Conservation (phyloP, 2,329 filamentous ascomycete species). For the Sclerotinia spermophila region DNA sequence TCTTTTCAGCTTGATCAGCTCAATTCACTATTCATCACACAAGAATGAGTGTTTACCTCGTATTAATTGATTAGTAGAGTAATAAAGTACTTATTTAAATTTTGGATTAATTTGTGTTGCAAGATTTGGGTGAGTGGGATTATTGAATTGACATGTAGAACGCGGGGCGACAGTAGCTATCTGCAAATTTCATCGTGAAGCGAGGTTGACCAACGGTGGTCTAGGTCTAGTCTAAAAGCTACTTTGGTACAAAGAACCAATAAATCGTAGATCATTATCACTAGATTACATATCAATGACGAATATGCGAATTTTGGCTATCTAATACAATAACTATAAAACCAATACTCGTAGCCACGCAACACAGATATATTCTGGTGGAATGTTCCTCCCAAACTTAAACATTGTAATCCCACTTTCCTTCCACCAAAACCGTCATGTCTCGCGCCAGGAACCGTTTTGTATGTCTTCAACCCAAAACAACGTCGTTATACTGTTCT, state of each 20-base stretch:
- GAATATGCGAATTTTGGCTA: background rate
- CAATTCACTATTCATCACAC: constrained; percentile 16
- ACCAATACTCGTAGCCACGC: background rate
- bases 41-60: background rate
- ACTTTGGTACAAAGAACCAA: constrained; percentile 17
- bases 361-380: background rate
- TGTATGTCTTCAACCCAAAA: constrained; percentile 28
- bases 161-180: constrained; percentile 14
- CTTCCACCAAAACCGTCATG: background rate
- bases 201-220: constrained; percentile 19
- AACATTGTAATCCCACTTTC: constrained; percentile 9
- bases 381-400: background rate
- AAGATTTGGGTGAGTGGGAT: background rate
- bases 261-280: constrained; percentile 5
- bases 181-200: constrained; percentile 19
- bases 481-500: constrained; percentile 34
- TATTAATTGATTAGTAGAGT: background rate
- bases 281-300: constrained; percentile 12
- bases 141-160: constrained; percentile 16
- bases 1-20: constrained; percentile 22
- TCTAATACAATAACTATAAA: constrained; percentile 11
- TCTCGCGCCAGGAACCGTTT: background rate
- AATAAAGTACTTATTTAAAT: background rate
- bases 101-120: constrained; percentile 6
- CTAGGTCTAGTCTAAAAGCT: background rate